phyloP scores from a whole-genome alignment of 495 filamentous ascomycete genomes.

The Penicillium cataractarum region DNA sequence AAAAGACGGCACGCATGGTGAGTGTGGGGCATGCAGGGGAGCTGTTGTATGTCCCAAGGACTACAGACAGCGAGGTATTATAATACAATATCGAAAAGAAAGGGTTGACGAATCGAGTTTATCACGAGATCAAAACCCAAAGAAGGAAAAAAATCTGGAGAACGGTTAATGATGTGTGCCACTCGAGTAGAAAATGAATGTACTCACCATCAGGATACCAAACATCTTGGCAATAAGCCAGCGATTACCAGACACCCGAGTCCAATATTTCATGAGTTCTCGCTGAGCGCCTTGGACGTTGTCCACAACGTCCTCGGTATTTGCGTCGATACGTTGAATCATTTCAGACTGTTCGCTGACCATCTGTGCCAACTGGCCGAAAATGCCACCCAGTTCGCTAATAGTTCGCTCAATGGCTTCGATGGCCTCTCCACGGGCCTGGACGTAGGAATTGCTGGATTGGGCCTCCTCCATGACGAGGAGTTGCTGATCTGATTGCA shows the following conservation, averaged over 20 bases:
- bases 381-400: constrained; percentile 90
- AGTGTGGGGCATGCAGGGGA: constrained; percentile 23
- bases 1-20: constrained; percentile 21
- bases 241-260: constrained; percentile 85
- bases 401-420: constrained; percentile 97
- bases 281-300: constrained; percentile 96
- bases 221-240: constrained; percentile 99
- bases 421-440: constrained; percentile 92
- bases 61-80: constrained; percentile 30
- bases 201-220: constrained; percentile 74
- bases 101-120: constrained; percentile 26
- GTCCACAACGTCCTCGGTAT: constrained; percentile 94
- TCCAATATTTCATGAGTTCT: constrained; percentile 95
- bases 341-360: constrained; percentile 96
- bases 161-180: constrained; percentile 21
- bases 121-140: constrained; percentile 62
- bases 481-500: constrained; percentile 82
- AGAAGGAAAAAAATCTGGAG: constrained; percentile 60
- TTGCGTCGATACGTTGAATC: constrained; percentile 91
- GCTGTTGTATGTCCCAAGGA: constrained; percentile 11
- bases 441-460: constrained; percentile 83
- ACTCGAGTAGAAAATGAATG: neutral
- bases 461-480: constrained; percentile 94
- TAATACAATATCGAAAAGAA: constrained; percentile 42
- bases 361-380: constrained; percentile 96